phyloP scores from a whole-genome alignment of 495 filamentous ascomycete genomes.

The Podospora pseudopauciseta region DNA sequence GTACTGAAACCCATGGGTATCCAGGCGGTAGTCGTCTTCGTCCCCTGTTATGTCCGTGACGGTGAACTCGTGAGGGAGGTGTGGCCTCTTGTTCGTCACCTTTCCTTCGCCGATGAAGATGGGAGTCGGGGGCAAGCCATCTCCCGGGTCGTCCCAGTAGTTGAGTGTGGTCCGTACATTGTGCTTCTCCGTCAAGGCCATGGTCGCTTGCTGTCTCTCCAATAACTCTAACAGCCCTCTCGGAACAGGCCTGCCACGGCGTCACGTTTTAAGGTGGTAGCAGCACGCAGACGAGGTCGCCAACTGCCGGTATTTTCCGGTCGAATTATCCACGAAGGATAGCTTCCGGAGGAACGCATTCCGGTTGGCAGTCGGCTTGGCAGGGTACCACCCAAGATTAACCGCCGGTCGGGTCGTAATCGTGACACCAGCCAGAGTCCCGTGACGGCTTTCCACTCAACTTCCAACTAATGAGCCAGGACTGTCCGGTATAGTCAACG shows the following conservation, averaged over 20 bases:
- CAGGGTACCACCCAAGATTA: neutral
- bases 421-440: neutral
- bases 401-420: neutral
- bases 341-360: neutral
- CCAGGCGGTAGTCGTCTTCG: slow-evolving; percentile 35
- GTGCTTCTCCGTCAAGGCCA: slow-evolving; percentile 12
- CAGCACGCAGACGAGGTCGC: neutral
- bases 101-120: slow-evolving; percentile 41
- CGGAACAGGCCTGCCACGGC: slow-evolving; percentile 8
- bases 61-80: slow-evolving; percentile 37
- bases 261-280: slow-evolving; percentile 7
- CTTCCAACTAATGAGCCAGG: neutral
- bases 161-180: slow-evolving; percentile 57
- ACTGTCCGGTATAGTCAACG: neutral
- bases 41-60: slow-evolving; percentile 39
- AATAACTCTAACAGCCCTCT: neutral
- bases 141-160: slow-evolving; percentile 59
- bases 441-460: neutral
- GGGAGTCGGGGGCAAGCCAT: slow-evolving; percentile 55
- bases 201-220: neutral
- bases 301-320: slow-evolving; percentile 2
- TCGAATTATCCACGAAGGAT: slow-evolving; percentile 2
- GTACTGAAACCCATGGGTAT: slow-evolving; percentile 42
- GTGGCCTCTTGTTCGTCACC: slow-evolving; percentile 45
- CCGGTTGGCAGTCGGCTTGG: neutral